phyloP scores from a whole-genome alignment of 768 basidiomycete species.

The Mycena filopes region DNA sequence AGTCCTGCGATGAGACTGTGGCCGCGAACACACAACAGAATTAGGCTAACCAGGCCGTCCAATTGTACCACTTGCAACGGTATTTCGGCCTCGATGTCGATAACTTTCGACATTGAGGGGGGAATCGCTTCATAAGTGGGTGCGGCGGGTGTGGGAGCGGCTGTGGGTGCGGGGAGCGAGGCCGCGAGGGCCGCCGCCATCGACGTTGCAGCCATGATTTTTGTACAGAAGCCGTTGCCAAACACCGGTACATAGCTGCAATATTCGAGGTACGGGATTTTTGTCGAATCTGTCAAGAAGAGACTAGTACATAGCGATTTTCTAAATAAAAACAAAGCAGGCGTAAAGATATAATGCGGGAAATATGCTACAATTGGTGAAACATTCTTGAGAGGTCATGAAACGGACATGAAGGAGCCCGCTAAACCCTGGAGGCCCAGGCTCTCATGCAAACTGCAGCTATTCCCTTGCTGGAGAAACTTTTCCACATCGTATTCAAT shows the following conservation, averaged over 20 bases:
- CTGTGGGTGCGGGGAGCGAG: conserved; percentile 73
- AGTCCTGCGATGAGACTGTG: conserved; percentile 18
- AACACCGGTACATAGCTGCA: background rate
- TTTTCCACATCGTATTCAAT: conserved; percentile 17
- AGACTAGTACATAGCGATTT: too few relatives aligned
- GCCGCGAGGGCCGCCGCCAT: conserved; percentile 96
- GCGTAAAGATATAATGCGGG: too few relatives aligned
- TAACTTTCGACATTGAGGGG: conserved; percentile 89
- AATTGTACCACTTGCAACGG: conserved; percentile 83
- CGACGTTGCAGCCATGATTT: conserved; percentile 75
- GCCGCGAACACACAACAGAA: background rate
- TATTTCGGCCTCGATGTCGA: conserved; percentile 94
- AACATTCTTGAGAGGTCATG: conserved; percentile 10
- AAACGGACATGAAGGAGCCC: conserved; percentile 15
- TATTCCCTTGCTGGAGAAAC: conserved; percentile 4
- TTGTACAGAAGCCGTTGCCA: conserved; percentile 16
- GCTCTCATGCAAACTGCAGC: conserved; percentile 21
- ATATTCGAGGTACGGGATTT: too few relatives aligned
- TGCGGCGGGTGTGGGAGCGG: conserved; percentile 68
- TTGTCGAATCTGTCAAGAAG: too few relatives aligned
- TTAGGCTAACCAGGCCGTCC: conserved; percentile 79
- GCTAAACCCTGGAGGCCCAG: conserved; percentile 24
- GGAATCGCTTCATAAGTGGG: conserved; percentile 89
- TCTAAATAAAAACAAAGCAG: too few relatives aligned
- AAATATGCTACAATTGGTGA: conserved; percentile 14